phyloP scores from a whole-genome alignment of 169 alveolate species.

The Cyclospora cayetanensis region DNA sequence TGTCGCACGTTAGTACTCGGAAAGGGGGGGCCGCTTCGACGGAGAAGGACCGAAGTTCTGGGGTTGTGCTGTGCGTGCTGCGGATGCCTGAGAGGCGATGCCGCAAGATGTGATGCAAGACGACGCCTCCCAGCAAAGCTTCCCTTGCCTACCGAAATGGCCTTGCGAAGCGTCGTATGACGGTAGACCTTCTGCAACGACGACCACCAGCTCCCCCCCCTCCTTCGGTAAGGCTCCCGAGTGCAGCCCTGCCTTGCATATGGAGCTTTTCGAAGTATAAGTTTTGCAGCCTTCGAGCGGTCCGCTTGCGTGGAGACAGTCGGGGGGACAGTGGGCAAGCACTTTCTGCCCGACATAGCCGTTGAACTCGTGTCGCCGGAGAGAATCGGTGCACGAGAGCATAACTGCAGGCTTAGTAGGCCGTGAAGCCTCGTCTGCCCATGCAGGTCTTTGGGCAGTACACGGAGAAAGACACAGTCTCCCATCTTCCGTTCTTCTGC shows the following conservation, averaged over 20 bases:
- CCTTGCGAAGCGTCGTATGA: slow-evolving; percentile 67
- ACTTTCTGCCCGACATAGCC: slow-evolving; percentile 77
- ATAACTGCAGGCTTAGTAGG: slow-evolving; percentile 56
- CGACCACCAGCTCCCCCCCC: slow-evolving; percentile 65
- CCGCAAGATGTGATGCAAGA: background rate
- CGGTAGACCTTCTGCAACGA: slow-evolving; percentile 19
- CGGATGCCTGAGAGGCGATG: slow-evolving; percentile 20
- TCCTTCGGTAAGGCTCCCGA: slow-evolving; percentile 54
- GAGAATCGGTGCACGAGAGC: slow-evolving; percentile 36
- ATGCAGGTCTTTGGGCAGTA: slow-evolving; percentile 19
- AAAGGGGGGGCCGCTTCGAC: slow-evolving; percentile 81
- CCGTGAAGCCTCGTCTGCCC: background rate
- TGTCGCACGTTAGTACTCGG: slow-evolving; percentile 79
- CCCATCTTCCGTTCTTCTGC: slow-evolving; percentile 71
- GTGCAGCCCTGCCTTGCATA: slow-evolving; percentile 90
- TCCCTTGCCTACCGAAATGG: slow-evolving; percentile 55
- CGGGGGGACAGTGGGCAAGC: slow-evolving; percentile 85
- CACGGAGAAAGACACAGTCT: slow-evolving; percentile 71
- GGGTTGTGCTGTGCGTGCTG: slow-evolving; percentile 68
- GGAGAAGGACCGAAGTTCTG: slow-evolving; percentile 85
- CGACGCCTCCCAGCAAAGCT: background rate
- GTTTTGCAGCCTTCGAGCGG: slow-evolving; percentile 81
- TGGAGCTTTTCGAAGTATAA: slow-evolving; percentile 86
- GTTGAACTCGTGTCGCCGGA: slow-evolving; percentile 58
- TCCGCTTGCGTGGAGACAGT: slow-evolving; percentile 80